Base-by-base conservation (phyloP, 306 rosid species). In the Malus sieversii region DNA sequence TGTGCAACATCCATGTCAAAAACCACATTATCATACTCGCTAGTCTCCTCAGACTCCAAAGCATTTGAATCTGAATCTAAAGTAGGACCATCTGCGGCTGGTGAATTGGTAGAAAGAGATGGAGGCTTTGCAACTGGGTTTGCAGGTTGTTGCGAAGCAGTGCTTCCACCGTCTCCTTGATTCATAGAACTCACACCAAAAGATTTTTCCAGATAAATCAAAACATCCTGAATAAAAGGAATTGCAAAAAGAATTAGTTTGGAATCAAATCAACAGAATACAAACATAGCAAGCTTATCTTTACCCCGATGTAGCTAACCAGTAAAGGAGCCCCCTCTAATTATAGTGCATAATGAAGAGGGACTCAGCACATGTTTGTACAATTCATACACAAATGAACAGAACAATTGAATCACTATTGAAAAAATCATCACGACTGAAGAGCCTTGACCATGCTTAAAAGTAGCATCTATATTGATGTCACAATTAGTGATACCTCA, bases 41-140 rank as follows among this genome's bases (percentile, higher is more conserved):
- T 82, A 40, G 93, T 80, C 58, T 96, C 99, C 68, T 96, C 99
- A 3, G 99, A 87, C 25, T 89, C 99, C 32, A 95, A 81, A 62
- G 85, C 85, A 85, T 82, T 96, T 35, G 81, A 66, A 70, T 81
- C 93, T 27, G 89, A 77, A 78, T 96, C 99, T 77, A 92, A 74
- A 81, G 86, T 85, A 66, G 97, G 75, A 75, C 85, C 82, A 77
- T 92, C 96, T 23, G 84, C 64, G 81, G 86, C 86, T 48, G 88
- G 79, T 57, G 95, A 85, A 77, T 82, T 86, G 75, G 68, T 75
- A 51, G 87, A 78, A 75, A 82, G 83, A 70, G 91, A 87, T 19
- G 88, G 69, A 81, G 99, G 87, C 79, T 89, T 96, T 23, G 88
- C 59, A 60, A 84, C 83, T 67, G 81, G 76, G 80, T 79, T 90